Conservation (phyloP, 2,329 filamentous ascomycete species). For the Hypomyces rosellus region DNA sequence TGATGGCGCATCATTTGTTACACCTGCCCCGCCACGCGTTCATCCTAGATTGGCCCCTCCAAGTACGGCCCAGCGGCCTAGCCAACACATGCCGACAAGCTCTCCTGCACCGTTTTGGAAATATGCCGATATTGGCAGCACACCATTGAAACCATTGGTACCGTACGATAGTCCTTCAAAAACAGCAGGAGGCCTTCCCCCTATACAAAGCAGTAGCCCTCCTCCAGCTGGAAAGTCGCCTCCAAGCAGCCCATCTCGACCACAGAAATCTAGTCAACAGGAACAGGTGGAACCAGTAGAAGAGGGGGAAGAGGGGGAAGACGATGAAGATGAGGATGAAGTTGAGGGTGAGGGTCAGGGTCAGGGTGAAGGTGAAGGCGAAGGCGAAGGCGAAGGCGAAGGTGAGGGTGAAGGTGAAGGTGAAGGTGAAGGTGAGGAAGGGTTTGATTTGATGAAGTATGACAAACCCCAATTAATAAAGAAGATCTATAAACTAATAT, state of each 20-base stretch:
- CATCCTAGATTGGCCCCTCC: conserved; percentile 71
- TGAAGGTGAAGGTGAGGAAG: conserved; percentile 40
- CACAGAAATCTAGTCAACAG: conserved; percentile 26
- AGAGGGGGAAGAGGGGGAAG: conserved; percentile 35
- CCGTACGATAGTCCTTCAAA: conserved; percentile 57
- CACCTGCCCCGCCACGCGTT: conserved; percentile 65
- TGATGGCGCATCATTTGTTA: conserved; percentile 57
- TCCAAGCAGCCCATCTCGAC: conserved; percentile 44
- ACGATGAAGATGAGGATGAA: conserved; percentile 16
- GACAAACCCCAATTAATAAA: conserved; percentile 14
- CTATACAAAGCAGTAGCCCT: conserved; percentile 52
- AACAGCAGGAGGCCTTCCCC: conserved; percentile 32
- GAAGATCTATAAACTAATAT: background rate
- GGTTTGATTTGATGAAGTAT: conserved; percentile 55
- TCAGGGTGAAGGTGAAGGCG: conserved; percentile 34
- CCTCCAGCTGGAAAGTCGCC: conserved; percentile 45
- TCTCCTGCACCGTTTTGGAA: conserved; percentile 87
- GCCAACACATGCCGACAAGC: conserved; percentile 79
- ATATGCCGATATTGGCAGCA: conserved; percentile 70
- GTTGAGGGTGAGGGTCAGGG: conserved; percentile 38
- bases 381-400: conserved; percentile 25
- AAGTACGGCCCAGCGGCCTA: conserved; percentile 73
- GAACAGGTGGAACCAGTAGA: conserved; percentile 26
- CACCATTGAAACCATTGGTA: conserved; percentile 50
- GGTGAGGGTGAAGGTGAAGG: conserved; percentile 36